Evolutionary conservation across 2,329 filamentous ascomycete genomes (phyloP), one percentile per base, ranked within the genome.

Genomic region (Pyricularia pennisetigena): DNA sequence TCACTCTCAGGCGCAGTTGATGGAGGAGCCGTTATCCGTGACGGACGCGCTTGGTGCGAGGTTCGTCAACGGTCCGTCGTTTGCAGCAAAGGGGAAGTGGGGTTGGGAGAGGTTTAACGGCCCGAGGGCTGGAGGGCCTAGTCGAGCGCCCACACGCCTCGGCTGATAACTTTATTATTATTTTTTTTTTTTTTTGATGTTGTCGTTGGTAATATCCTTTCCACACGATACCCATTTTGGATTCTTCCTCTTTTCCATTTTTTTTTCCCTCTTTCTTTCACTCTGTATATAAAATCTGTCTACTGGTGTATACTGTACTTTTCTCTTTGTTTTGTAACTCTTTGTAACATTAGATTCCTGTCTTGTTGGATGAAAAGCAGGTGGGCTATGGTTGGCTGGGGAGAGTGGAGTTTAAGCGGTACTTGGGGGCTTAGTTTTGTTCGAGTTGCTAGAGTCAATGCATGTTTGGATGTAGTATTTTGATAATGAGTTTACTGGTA

Each of bases 11-110:
- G 69, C 80, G 16, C 70, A 76, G 49, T 75, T 81, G 1, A 77
- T 80, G 73, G 76, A 76, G 62, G 72, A 78, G 70, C 76, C 78
- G 1, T 71, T 78, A 20, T 76, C 78, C 24, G 77, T 79, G 64
- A 72, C 74, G 0, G 78, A 81, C 16, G 78, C 77, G 29, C 74
- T 80, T 57, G 68, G 71, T 16, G 72, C 73, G 20, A 57, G 61
- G 20, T 67, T 67, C 65, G 12, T 23, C 30, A 54, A 10, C 62
- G 16, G 41, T 41, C 20, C 61, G 26, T 67, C 67, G 10, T 62
- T 14, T 20, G 65, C 49, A 57, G 24, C 62, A 10, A 64, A 28
- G 30, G 57, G 16, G 29, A 65, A 65, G 62, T 67, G 66, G 62
- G 62, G 20, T 6, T 69, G 67, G 70, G 63, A 68, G 26, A 67